A percentile compares a stretch with the other conserved stretches of the same genome.
phyloP scores from a whole-genome alignment of 768 basidiomycete genomes.

The Boletus sp. region DNA sequence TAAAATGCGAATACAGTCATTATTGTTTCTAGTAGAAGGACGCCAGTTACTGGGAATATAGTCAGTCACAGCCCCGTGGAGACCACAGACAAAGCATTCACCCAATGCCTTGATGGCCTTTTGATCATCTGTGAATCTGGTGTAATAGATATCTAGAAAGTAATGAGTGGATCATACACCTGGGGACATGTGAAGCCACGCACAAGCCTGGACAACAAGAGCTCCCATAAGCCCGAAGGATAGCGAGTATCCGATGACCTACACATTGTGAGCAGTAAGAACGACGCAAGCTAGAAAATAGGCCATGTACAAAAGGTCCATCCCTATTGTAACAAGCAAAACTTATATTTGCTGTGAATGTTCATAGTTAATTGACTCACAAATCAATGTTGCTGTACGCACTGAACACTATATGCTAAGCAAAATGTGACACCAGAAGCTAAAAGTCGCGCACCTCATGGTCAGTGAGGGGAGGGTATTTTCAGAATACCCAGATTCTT shows the following conservation, averaged over 20 bases:
- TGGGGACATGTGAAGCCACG: neutral
- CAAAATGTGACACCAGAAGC: too few relatives aligned
- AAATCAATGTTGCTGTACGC: too few relatives aligned
- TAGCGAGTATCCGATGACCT: slow-evolving; percentile 16
- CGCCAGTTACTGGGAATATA: neutral
- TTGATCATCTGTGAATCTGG: slow-evolving; percentile 16
- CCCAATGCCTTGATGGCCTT: slow-evolving; percentile 10
- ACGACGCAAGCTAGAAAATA: too few relatives aligned
- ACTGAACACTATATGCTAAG: too few relatives aligned
- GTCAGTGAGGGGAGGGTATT: too few relatives aligned
- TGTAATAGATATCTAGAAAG: slow-evolving; percentile 18
- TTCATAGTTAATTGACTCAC: too few relatives aligned
- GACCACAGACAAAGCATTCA: neutral
- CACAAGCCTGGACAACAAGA: slow-evolving; percentile 12
- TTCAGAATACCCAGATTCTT: too few relatives aligned
- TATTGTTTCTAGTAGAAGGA: slow-evolving; percentile 11
- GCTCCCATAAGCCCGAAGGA: slow-evolving; percentile 12
- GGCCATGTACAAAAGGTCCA: neutral
- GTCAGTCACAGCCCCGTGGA: neutral
- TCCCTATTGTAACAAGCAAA: too few relatives aligned
- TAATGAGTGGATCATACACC: neutral
- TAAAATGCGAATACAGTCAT: slow-evolving; percentile 12
- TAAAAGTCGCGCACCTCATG: too few relatives aligned
- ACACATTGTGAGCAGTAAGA: too few relatives aligned
- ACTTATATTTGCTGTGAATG: too few relatives aligned